Evolutionary conservation across 2,329 filamentous ascomycete species (phyloP).

Genomic region (Arthrobotrys sinensis): DNA sequence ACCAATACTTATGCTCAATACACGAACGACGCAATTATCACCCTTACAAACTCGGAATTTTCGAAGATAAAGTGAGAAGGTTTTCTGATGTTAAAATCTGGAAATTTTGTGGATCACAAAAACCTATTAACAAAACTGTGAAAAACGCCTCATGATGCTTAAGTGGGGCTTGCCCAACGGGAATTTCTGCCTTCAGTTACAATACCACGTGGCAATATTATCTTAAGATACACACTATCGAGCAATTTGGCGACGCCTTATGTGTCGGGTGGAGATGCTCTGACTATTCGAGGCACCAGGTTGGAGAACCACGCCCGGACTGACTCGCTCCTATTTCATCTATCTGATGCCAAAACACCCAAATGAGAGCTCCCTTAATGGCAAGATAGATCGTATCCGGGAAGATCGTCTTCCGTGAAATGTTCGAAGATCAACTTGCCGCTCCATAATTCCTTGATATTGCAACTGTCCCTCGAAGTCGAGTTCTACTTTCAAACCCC

Average conservation of each 20-base stretch:
- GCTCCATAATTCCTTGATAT: conserved; percentile 13
- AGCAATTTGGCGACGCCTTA: conserved; percentile 45
- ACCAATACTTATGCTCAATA: conserved; percentile 37
- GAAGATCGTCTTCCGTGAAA: conserved; percentile 41
- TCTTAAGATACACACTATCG: conserved; percentile 18
- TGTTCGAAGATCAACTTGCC: conserved; percentile 25
- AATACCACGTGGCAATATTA: conserved; percentile 58
- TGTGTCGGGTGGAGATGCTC: conserved; percentile 40
- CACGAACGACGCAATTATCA: conserved; percentile 25
- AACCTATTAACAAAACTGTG: conserved; percentile 8
- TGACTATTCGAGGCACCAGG: conserved; percentile 5
- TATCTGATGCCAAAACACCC: conserved; percentile 37
- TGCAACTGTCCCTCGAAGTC: not conserved
- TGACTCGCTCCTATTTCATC: conserved; percentile 42
- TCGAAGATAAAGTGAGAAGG: conserved; percentile 14
- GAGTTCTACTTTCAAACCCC: not conserved
- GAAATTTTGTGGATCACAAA: not conserved
- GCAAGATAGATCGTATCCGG: conserved; percentile 21
- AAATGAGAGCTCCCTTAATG: conserved; percentile 31
- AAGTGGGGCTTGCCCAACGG: conserved; percentile 42
- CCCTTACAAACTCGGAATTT: conserved; percentile 28
- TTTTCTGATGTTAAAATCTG: not conserved
- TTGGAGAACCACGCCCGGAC: conserved; percentile 14
- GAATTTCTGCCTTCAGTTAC: conserved; percentile 32
- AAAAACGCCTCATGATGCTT: conserved; percentile 52